Base-by-base conservation (phyloP, 148 eudicot genomes). In the Polygonum aviculare region DNA sequence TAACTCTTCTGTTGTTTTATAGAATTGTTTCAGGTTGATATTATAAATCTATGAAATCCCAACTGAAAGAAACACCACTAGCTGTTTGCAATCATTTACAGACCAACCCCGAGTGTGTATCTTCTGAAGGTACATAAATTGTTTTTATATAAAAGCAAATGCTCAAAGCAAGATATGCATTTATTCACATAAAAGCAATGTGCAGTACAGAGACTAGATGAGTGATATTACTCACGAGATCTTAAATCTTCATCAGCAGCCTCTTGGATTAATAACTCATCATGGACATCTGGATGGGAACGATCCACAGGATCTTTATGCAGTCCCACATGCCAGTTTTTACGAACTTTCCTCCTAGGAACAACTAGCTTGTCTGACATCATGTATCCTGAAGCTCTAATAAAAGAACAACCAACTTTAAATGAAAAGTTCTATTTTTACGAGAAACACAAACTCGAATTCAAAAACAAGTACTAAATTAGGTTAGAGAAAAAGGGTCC, bases 261-360 rank as follows among this genome's bases (percentile, higher is more conserved):
- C 78, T 91, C 94, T 84, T 86, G 87, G 63, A 91, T 50, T 57
- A 96, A 90, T 80, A 75, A 77, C 31, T 89, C 93, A 78, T 96
- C 98, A 79, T 96, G 83, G 77, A 93, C 98, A 88, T 96, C 97
- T 67, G 99, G 98, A 84, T 93, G 99, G 79, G 98, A 96, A 76
- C 90, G 98, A 76, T 96, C 97, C 36, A 87, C 98, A 45, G 98
- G 98, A 78, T 91, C 99, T 38, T 81, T 78, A 69, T 80, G 78
- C 85, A 96, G 84, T 65, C 98, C 98, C 62, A 83, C 93, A 82
- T 87, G 75, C 99, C 99, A 96, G 85, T 93, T 85, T 86, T 88
- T 90, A 76, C 50, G 89, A 73, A 93, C 90, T 86, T 78, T 96
- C 79, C 93, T 83, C 44, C 98, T 84, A 74, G 99, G 97, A 59